These are phyloP conservation scores for Viola odorata DNA, from an alignment of 345 rosid genomes.

Conservation along the genomic window DNA sequence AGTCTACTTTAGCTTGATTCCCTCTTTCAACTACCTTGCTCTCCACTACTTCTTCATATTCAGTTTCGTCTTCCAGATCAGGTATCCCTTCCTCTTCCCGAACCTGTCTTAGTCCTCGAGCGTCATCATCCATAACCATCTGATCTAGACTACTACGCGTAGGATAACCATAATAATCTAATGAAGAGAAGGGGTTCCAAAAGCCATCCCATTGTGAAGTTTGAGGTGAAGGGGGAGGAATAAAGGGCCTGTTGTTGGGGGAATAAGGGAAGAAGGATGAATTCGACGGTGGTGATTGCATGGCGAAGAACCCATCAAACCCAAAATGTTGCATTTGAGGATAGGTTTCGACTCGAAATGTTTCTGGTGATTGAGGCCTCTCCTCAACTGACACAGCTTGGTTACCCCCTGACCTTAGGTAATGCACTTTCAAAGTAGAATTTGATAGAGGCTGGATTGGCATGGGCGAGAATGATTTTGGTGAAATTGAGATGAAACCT, in stretches of 20 bases:
- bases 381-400: constrained; percentile 70
- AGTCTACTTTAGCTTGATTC: constrained; percentile 28
- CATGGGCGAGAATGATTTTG: constrained; percentile 40
- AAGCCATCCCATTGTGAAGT: constrained; percentile 90
- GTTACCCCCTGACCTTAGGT: constrained; percentile 60
- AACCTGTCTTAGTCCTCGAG: constrained; percentile 75
- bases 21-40: constrained; percentile 24
- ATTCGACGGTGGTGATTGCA: constrained; percentile 48
- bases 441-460: constrained; percentile 39
- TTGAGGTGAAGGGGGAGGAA: constrained; percentile 89
- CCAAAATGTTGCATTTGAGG: constrained; percentile 54
- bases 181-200: constrained; percentile 94
- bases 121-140: constrained; percentile 63
- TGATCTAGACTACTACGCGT: constrained; percentile 52
- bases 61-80: constrained; percentile 72
- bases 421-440: constrained; percentile 51
- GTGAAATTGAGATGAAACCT: constrained; percentile 64
- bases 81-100: constrained; percentile 98
- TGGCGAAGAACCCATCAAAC: constrained; percentile 52
- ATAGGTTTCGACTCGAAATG: constrained; percentile 47
- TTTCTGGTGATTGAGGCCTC: constrained; percentile 75
- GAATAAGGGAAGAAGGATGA: constrained; percentile 41
- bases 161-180: constrained; percentile 75
- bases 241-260: constrained; percentile 41
- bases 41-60: constrained; percentile 41